A percentile compares a stretch with the other conserved stretches of the same genome.
Evolutionary conservation across 371 early-diverging fungal species (phyloP).

Genomic region (Parasitella parasitica): DNA sequence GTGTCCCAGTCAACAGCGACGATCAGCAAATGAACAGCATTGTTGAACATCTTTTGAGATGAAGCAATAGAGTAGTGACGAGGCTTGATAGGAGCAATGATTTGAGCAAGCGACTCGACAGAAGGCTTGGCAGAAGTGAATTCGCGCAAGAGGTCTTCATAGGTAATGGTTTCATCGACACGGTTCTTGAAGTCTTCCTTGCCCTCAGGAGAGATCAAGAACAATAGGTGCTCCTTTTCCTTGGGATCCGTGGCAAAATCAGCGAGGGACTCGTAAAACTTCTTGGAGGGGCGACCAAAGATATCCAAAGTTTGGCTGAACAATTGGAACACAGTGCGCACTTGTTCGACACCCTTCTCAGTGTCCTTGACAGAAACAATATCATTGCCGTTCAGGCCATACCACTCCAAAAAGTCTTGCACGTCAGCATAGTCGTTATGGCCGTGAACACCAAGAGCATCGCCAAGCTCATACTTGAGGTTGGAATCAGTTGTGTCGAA

Average conservation of each 20-base stretch:
- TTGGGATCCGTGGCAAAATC: slow-evolving; percentile 67
- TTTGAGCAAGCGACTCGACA: slow-evolving; percentile 65
- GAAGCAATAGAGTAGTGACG: slow-evolving; percentile 96
- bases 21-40: slow-evolving; percentile 85
- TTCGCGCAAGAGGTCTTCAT: slow-evolving; percentile 83
- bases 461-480: slow-evolving; percentile 88
- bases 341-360: slow-evolving; percentile 51
- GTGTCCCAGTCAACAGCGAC: slow-evolving; percentile 89
- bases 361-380: slow-evolving; percentile 57
- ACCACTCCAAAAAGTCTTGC: slow-evolving; percentile 67
- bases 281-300: slow-evolving; percentile 93
- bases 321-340: slow-evolving; percentile 76
- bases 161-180: slow-evolving; percentile 81
- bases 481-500: slow-evolving; percentile 80
- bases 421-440: slow-evolving; percentile 82
- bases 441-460: slow-evolving; percentile 92
- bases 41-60: slow-evolving; percentile 81
- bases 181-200: slow-evolving; percentile 79
- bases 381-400: slow-evolving; percentile 69
- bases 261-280: slow-evolving; percentile 84
- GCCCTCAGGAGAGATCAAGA: slow-evolving; percentile 74
- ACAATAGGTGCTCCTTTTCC: slow-evolving; percentile 73
- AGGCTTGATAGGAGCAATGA: slow-evolving; percentile 87
- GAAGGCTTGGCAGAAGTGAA: slow-evolving; percentile 83
- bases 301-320: slow-evolving; percentile 83